Percentiles rank a stretch among this genome's conserved stretches.
Evolutionary conservation across 2,329 filamentous ascomycete genomes (phyloP).

Genomic region (Aspergillus transmontanensis): DNA sequence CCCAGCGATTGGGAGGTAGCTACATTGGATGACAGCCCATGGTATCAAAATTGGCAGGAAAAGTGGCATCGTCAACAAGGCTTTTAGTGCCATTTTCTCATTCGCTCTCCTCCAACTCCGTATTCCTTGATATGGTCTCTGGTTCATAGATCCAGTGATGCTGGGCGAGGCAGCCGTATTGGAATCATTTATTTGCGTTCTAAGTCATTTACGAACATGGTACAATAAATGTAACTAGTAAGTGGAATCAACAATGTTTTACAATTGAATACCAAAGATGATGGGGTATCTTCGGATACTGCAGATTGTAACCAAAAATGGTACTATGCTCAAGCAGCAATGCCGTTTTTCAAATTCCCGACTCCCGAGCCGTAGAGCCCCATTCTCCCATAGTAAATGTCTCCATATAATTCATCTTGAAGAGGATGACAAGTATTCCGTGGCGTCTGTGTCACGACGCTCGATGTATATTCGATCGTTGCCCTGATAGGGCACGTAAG

Average conservation of each 20-base stretch:
- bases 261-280: background rate
- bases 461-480: background rate
- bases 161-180: background rate
- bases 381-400: background rate
- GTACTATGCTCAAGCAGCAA: background rate
- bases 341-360: background rate
- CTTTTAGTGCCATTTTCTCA: constrained; percentile 45
- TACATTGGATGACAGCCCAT: constrained; percentile 75
- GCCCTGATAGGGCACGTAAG: background rate
- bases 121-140: background rate
- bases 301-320: background rate
- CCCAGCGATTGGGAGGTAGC: constrained; percentile 64
- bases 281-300: background rate
- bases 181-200: background rate
- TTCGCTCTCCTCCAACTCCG: background rate
- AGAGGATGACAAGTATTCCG: background rate
- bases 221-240: background rate
- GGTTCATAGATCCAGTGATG: background rate
- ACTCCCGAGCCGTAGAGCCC: background rate
- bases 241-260: background rate
- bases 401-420: background rate
- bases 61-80: constrained; percentile 71
- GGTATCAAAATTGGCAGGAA: constrained; percentile 73
- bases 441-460: background rate
- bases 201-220: background rate